Conservation (phyloP, 768 basidiomycete species). For the Thelephora aurantiotincta region DNA sequence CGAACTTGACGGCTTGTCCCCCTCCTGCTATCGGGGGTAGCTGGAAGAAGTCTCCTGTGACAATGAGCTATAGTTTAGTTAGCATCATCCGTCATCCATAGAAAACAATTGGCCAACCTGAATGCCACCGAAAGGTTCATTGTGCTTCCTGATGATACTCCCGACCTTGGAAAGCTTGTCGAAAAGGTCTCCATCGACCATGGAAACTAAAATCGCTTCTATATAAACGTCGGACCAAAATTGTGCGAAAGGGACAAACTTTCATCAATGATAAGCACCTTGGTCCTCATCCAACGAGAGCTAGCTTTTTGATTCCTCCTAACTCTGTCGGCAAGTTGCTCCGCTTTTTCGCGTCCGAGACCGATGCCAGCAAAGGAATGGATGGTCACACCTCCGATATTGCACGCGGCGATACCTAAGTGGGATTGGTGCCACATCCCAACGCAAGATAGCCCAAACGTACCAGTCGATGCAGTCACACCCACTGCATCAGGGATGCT, state of each 20-base stretch:
- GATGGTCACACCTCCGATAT: conserved; percentile 90
- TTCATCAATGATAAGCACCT: conserved; percentile 77
- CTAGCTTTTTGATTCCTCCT: conserved; percentile 75
- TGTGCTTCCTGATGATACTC: conserved; percentile 41
- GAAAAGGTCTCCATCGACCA: conserved; percentile 89
- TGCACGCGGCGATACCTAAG: conserved; percentile 86
- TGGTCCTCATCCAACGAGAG: conserved; percentile 70
- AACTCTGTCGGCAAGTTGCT: conserved; percentile 50
- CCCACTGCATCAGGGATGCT: conserved; percentile 64
- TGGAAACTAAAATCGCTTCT: conserved; percentile 54
- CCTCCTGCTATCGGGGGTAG: conserved; percentile 81
- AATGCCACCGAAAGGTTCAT: conserved; percentile 81
- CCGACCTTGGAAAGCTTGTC: conserved; percentile 80
- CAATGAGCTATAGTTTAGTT: conserved; percentile 42
- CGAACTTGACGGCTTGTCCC: conserved; percentile 53
- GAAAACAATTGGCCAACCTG: conserved; percentile 30
- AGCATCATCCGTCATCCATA: background rate
- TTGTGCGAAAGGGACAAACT: conserved; percentile 23
- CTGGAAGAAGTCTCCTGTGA: conserved; percentile 98
- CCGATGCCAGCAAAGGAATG: conserved; percentile 97
- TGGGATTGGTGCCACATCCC: background rate
- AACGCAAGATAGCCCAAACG: conserved; percentile 5
- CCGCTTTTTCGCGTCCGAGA: conserved; percentile 51
- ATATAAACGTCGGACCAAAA: conserved; percentile 1
- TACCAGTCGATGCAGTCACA: conserved; percentile 90